Evolutionary conservation across 2,329 filamentous ascomycete species (phyloP).

Genomic region (Calonectria pseudoreteaudii): DNA sequence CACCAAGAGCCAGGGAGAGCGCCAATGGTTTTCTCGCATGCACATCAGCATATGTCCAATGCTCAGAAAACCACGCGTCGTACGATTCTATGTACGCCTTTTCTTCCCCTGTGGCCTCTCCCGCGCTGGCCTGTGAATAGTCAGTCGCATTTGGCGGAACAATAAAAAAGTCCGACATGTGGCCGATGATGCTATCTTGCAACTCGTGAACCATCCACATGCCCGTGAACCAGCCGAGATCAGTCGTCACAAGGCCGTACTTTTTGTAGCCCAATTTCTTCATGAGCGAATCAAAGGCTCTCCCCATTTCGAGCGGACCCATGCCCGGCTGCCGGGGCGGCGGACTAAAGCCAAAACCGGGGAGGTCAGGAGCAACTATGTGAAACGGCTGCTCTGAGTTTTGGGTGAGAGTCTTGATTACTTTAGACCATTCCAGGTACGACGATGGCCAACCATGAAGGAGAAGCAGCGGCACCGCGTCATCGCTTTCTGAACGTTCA

Average conservation of each 20-base stretch:
- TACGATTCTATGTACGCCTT: not conserved
- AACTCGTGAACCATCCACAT: conserved; percentile 1
- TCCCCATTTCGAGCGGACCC: conserved; percentile 42
- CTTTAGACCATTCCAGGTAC: conserved; percentile 51
- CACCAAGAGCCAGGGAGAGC: not conserved
- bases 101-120: not conserved
- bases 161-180: not conserved
- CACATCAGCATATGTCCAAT: not conserved
- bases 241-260: conserved; percentile 40
- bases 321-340: conserved; percentile 42
- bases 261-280: conserved; percentile 50
- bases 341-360: conserved; percentile 58
- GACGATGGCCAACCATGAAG: conserved; percentile 58
- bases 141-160: not conserved
- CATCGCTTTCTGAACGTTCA: not conserved
- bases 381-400: conserved; percentile 51
- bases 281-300: conserved; percentile 54
- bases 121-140: not conserved
- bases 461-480: conserved; percentile 55
- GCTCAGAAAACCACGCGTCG: not conserved
- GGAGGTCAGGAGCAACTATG: conserved; percentile 58
- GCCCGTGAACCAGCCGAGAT: not conserved
- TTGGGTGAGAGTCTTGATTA: conserved; percentile 48
- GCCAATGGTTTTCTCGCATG: not conserved
- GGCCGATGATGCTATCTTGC: not conserved